phyloP scores from a whole-genome alignment of 2,329 filamentous ascomycete genomes.

The Tympanopsis confertula region DNA sequence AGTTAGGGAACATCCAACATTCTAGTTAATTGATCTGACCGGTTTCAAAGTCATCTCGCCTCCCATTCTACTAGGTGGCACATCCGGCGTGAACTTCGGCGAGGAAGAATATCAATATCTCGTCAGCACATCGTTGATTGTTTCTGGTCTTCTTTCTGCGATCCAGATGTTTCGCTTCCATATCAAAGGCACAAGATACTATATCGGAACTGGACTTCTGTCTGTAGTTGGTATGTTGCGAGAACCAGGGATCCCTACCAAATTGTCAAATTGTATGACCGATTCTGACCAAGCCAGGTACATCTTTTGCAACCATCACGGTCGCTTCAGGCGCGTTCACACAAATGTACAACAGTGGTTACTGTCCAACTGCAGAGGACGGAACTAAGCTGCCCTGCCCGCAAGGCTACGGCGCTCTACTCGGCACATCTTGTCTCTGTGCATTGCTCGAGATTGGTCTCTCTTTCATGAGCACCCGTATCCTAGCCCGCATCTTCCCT shows the following conservation, averaged over 20 bases:
- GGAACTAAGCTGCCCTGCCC: conserved; percentile 65
- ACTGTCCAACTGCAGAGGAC: conserved; percentile 43
- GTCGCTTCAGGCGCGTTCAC: conserved; percentile 60
- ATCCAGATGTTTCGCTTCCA: conserved; percentile 71
- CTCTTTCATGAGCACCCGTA: conserved; percentile 60
- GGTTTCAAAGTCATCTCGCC: conserved; percentile 68
- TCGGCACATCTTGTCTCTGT: conserved; percentile 58
- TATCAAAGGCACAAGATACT: conserved; percentile 63
- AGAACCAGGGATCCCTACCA: too few relatives aligned
- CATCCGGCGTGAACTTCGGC: conserved; percentile 51
- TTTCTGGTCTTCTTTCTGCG: conserved; percentile 62
- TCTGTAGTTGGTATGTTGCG: conserved; percentile 73
- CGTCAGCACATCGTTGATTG: conserved; percentile 67
- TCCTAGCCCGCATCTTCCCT: conserved; percentile 64
- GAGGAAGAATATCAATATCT: conserved; percentile 59
- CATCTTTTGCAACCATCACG: conserved; percentile 63
- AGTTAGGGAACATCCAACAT: background rate
- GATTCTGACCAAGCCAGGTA: too few relatives aligned
- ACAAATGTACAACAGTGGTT: conserved; percentile 71
- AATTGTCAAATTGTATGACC: too few relatives aligned
- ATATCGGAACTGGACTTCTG: conserved; percentile 67
- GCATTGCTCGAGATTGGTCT: conserved; percentile 61
- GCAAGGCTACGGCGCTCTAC: conserved; percentile 62
- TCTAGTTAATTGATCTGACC: background rate
- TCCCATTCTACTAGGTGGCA: conserved; percentile 57